Evolutionary conservation across 352 stramenopile genomes (phyloP), one percentile per base, ranked within the genome.

Genomic region (Pythium phragmitis): DNA sequence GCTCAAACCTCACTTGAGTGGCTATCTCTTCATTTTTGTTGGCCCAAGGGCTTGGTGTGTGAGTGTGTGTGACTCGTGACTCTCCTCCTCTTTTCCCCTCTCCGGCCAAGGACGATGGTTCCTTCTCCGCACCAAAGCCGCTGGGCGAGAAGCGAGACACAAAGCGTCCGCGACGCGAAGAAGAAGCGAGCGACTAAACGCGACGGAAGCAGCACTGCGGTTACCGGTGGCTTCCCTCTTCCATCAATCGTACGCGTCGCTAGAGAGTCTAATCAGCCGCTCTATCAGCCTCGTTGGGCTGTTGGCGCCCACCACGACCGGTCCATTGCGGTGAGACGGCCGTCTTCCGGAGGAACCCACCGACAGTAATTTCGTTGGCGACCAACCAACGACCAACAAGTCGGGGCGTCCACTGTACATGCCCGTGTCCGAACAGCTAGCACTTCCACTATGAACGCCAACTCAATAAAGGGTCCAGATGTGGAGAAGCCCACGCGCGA

Each of bases 171-270:
- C 16, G 14, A 45, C n/a, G 23, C 16, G 14, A 45, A 42, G 11
- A 26, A 30, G 51, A 45, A 63, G 56, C 45, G 46, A 63, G 30
- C 55, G 56, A 53, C 46, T 63, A 55, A 63, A 60, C 54, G 41
- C 48, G 48, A 4, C 37, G 37, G 11, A 42, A 12, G 37, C 37
- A 42, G 14, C 37, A 42, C 37, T 6, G 9, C 37, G 2, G 37
- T 16, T 42, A 6, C 37, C 37, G 9, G 26, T 42, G 14, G 37
- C 37, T 42, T 42, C 37, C 14, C 26, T 30, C 26, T 30, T 5
- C 26, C 26, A 3, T 30, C 26, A 30, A 30, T 30, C 26, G 26
- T 30, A 30, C 26, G 26, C 26, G 26, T 5, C 26, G 26, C 26
- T 30, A 30, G 26, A 30, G 26, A 30, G 26, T 30, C 26, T 3